Percentiles rank a stretch among this genome's conserved stretches.
These are phyloP conservation scores for Nemania abortiva DNA, from an alignment of 2,329 filamentous ascomycete genomes.

Conservation along the genomic window DNA sequence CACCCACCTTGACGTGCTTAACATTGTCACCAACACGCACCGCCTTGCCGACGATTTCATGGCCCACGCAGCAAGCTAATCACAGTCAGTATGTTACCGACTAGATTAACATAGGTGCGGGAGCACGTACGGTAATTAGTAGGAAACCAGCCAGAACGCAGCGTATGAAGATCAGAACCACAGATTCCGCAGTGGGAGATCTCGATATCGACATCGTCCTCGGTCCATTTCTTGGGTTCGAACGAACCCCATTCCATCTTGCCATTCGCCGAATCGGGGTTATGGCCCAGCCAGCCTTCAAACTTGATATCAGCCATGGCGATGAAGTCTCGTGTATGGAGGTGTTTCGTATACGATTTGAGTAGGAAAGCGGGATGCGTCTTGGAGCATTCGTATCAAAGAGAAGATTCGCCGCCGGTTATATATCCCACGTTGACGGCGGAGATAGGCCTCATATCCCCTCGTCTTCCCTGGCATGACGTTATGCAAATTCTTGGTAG, in stretches of 20 bases:
- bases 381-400: neutral
- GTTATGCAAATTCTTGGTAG: conserved; percentile 18
- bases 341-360: neutral
- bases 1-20: conserved; percentile 54
- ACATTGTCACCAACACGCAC: conserved; percentile 73
- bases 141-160: conserved; percentile 65
- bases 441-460: conserved; percentile 21
- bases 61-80: conserved; percentile 67
- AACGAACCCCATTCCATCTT: conserved; percentile 69
- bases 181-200: conserved; percentile 76
- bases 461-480: conserved; percentile 21
- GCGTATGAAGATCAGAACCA: conserved; percentile 70
- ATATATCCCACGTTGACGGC: conserved; percentile 9
- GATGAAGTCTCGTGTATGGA: neutral
- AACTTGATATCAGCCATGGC: conserved; percentile 54
- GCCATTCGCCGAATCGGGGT: conserved; percentile 57
- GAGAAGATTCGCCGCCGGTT: conserved; percentile 8
- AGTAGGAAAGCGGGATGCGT: neutral
- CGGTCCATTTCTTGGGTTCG: conserved; percentile 74
- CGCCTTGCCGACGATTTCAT: conserved; percentile 72
- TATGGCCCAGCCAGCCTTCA: conserved; percentile 64
- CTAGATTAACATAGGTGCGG: neutral
- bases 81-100: conserved; percentile 34
- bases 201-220: conserved; percentile 74
- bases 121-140: conserved; percentile 56